A percentile compares a stretch with the other conserved stretches of the same genome.
phyloP scores from a whole-genome alignment of 2,329 filamentous ascomycete species.

The Sclerotiophoma versabilis region DNA sequence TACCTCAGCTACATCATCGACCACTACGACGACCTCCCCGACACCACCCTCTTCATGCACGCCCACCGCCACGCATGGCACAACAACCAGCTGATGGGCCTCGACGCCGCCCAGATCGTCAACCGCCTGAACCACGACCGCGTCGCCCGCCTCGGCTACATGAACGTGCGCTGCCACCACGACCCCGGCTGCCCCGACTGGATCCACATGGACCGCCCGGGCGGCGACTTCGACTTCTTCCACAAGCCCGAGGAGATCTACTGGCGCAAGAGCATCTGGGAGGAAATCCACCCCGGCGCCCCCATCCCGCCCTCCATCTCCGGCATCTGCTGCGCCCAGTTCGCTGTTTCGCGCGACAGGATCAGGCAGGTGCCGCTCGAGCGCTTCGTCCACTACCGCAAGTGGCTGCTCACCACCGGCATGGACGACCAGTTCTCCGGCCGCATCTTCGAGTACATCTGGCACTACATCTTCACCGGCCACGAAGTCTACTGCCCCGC shows the following conservation, averaged over 20 bases:
- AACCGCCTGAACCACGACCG: constrained; percentile 59
- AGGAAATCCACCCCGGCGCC: constrained; percentile 52
- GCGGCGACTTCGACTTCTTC: constrained; percentile 50
- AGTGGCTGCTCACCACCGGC: constrained; percentile 57
- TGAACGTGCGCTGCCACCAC: constrained; percentile 67
- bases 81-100: constrained; percentile 62
- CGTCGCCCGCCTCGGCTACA: constrained; percentile 62
- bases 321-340: constrained; percentile 64
- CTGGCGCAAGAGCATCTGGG: constrained; percentile 46
- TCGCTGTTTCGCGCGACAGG: constrained; percentile 58
- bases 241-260: constrained; percentile 51
- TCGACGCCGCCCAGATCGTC: constrained; percentile 60
- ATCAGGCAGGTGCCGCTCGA: constrained; percentile 58
- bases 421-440: constrained; percentile 50
- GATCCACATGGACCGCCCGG: constrained; percentile 58
- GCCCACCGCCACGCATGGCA: constrained; percentile 64
- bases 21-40: constrained; percentile 65
- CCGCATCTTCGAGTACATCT: constrained; percentile 51
- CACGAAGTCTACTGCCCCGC: constrained; percentile 49
- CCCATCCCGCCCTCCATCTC: constrained; percentile 46
- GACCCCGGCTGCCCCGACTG: constrained; percentile 66
- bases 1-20: constrained; percentile 70
- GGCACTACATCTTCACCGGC: constrained; percentile 52
- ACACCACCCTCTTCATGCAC: constrained; percentile 68
- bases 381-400: constrained; percentile 61